Percentiles rank a stretch among this genome's conserved stretches.
phyloP scores from a whole-genome alignment of 2,329 filamentous ascomycete genomes.

The Cladophialophora psammophila region DNA sequence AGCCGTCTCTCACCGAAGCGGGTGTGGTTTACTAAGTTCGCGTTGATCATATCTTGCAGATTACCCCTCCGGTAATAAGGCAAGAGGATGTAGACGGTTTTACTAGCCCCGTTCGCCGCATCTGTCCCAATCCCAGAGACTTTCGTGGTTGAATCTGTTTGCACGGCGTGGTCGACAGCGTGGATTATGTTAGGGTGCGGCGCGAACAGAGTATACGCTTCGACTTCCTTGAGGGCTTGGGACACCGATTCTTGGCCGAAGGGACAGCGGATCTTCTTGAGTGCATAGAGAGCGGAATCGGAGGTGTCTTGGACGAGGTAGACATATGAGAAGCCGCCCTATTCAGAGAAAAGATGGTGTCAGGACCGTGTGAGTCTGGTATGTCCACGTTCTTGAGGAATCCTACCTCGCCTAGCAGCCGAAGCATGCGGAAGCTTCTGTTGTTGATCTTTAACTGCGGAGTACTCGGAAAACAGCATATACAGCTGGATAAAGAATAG shows the following conservation, averaged over 20 bases:
- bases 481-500: conserved; percentile 91
- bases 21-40: conserved; percentile 94
- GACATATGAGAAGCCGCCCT: conserved; percentile 98
- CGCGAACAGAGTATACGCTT: conserved; percentile 90
- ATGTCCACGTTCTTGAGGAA: conserved; percentile 28
- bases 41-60: conserved; percentile 97
- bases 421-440: conserved; percentile 93
- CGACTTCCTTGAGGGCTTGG: conserved; percentile 94
- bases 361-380: background rate
- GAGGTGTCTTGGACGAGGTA: conserved; percentile 95
- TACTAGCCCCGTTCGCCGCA: conserved; percentile 67
- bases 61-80: conserved; percentile 96
- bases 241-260: conserved; percentile 96
- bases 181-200: conserved; percentile 86
- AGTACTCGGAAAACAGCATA: conserved; percentile 94
- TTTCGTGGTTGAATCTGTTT: conserved; percentile 69
- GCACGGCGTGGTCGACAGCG: conserved; percentile 81
- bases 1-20: conserved; percentile 85
- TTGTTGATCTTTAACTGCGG: conserved; percentile 95
- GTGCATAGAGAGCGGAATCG: conserved; percentile 79
- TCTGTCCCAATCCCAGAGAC: conserved; percentile 61
- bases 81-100: conserved; percentile 95
- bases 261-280: conserved; percentile 98
- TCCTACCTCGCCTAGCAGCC: conserved; percentile 85
- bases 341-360: conserved; percentile 12